A percentile compares a stretch with the other conserved stretches of the same genome.
phyloP scores from a whole-genome alignment of 179 eudicot genomes.

The Vitellaria paradoxa region DNA sequence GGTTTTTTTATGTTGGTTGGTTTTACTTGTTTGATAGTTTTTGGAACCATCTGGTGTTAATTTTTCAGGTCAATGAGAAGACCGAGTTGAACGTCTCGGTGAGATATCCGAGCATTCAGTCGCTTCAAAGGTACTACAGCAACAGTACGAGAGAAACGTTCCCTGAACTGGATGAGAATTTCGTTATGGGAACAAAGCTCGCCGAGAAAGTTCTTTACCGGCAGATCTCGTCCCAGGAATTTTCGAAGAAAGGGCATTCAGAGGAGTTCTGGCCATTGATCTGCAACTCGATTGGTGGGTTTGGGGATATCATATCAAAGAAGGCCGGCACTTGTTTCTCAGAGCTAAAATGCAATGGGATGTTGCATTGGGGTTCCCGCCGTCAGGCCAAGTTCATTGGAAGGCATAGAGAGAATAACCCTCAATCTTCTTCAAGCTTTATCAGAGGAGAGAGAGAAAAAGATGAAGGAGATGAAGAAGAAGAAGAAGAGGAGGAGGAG shows the following conservation, averaged over 20 bases:
- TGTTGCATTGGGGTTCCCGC: conserved; percentile 49
- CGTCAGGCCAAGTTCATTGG: conserved; percentile 45
- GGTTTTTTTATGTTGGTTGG: background rate
- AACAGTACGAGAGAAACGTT: conserved; percentile 36
- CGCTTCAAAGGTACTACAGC: conserved; percentile 46
- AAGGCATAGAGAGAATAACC: conserved; percentile 29
- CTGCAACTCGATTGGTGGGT: conserved; percentile 5
- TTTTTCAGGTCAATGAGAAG: conserved; percentile 61
- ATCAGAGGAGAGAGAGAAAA: conserved; percentile 15
- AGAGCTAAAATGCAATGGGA: conserved; percentile 19
- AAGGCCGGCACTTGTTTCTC: conserved; percentile 25
- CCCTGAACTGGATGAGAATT: conserved; percentile 64
- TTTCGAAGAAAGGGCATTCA: conserved; percentile 40
- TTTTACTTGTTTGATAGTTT: background rate
- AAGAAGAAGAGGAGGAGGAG: conserved; percentile 19
- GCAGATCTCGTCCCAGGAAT: conserved; percentile 49
- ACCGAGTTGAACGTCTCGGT: conserved; percentile 50
- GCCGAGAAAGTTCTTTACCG: conserved; percentile 49
- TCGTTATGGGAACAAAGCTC: conserved; percentile 45
- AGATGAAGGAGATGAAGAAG: conserved; percentile 20
- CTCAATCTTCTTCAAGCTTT: conserved; percentile 32
- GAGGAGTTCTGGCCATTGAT: conserved; percentile 54
- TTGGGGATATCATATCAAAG: background rate
- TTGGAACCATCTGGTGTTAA: background rate
- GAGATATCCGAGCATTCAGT: conserved; percentile 59